A percentile compares a stretch with the other conserved stretches of the same genome.
Evolutionary conservation across 768 basidiomycete species (phyloP).

Genomic region (Mrakia gelida): DNA sequence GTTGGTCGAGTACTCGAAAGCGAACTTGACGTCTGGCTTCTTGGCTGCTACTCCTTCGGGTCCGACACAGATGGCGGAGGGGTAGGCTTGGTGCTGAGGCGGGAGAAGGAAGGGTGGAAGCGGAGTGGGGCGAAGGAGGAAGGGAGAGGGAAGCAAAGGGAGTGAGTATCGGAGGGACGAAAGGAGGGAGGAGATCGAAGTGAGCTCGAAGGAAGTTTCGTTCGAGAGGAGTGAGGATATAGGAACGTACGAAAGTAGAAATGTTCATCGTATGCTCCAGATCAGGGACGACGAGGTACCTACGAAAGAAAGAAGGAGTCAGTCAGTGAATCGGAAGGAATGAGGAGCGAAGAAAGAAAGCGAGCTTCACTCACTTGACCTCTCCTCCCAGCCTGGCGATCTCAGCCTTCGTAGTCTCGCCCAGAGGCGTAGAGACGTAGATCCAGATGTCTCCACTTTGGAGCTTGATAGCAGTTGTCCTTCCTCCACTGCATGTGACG

Average conservation of each 20-base stretch:
- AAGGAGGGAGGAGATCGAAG: neutral
- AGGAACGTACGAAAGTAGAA: conserved; percentile 4
- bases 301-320: conserved; percentile 16
- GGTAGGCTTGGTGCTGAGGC: conserved; percentile 29
- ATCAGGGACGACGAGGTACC: conserved; percentile 46
- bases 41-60: conserved; percentile 54
- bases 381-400: conserved; percentile 59
- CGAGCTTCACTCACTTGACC: conserved; percentile 55
- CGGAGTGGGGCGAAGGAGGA: conserved; percentile 40
- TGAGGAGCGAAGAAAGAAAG: neutral
- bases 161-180: conserved; percentile 42
- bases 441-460: conserved; percentile 69
- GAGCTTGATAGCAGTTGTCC: conserved; percentile 75
- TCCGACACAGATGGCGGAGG: conserved; percentile 53
- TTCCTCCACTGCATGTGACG: conserved; percentile 53
- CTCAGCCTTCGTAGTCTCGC: conserved; percentile 59
- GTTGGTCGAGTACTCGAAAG: conserved; percentile 51
- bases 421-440: conserved; percentile 72
- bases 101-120: conserved; percentile 6
- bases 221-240: no score
- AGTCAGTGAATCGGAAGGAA: neutral
- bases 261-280: conserved; percentile 46
- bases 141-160: conserved; percentile 9
- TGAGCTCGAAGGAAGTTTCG: neutral
- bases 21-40: conserved; percentile 53